A percentile compares a stretch with the other conserved stretches of the same genome.
Conservation (phyloP, 345 rosid species). For the Populus simonii region DNA sequence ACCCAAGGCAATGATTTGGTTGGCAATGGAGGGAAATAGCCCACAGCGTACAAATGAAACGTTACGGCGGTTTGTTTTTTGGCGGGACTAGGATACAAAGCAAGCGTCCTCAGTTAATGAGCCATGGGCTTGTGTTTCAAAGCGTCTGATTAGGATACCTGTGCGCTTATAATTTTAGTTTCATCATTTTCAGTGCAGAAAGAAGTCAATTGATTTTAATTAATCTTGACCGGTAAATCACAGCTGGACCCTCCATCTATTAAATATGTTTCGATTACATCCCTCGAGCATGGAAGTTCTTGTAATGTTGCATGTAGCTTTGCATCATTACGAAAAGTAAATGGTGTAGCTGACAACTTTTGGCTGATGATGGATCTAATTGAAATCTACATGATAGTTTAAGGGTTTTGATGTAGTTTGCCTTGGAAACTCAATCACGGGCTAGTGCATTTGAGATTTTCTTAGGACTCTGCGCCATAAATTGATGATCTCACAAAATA, state of each 20-base stretch:
- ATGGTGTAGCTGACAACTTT: no score
- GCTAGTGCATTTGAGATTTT: no score
- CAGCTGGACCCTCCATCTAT: not conserved
- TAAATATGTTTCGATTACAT: not conserved
- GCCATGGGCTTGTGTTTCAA: not conserved
- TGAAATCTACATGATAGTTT: no score
- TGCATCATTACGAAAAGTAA: no score
- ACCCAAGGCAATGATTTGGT: not conserved
- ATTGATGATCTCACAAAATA: not conserved
- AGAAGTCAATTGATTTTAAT: not conserved
- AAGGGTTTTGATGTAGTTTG: no score
- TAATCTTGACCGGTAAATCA: not conserved
- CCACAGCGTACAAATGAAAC: not conserved
- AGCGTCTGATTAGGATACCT: not conserved
- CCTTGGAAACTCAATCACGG: no score
- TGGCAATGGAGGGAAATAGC: slow-evolving; percentile 8
- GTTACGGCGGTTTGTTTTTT: not conserved
- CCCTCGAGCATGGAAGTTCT: not conserved
- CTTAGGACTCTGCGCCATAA: not conserved
- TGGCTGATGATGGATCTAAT: no score
- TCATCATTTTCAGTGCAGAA: not conserved
- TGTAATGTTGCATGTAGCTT: no score
- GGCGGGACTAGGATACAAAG: not conserved
- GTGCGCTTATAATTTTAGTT: not conserved
- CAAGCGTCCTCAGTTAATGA: not conserved